Conservation (phyloP, 2,329 filamentous ascomycete genomes). For the Sarocladiaceae sp. region DNA sequence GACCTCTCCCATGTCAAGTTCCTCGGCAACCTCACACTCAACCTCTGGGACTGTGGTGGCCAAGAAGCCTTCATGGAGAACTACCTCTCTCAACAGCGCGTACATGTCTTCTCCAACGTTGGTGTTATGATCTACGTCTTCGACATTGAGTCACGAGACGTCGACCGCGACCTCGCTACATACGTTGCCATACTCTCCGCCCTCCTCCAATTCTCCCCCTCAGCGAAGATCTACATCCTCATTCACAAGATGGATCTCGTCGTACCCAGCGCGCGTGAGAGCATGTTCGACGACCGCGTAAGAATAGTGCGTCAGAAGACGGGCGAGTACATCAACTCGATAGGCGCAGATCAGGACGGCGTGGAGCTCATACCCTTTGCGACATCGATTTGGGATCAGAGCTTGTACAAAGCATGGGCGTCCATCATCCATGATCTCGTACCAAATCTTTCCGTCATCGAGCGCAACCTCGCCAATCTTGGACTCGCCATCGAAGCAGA, state of each 20-base stretch:
- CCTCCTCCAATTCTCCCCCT: constrained; percentile 75
- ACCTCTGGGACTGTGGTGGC: constrained; percentile 97
- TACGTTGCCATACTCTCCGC: constrained; percentile 90
- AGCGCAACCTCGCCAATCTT: constrained; percentile 76
- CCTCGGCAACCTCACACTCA: constrained; percentile 93
- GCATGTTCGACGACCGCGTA: constrained; percentile 81
- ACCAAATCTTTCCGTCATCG: constrained; percentile 87
- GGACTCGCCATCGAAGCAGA: constrained; percentile 86
- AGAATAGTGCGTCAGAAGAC: constrained; percentile 73
- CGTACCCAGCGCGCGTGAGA: constrained; percentile 70
- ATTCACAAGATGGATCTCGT: constrained; percentile 99
- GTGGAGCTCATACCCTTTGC: constrained; percentile 82
- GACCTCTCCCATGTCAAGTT: constrained; percentile 99
- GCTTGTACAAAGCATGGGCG: constrained; percentile 96
- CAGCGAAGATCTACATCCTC: constrained; percentile 85
- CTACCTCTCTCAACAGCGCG: constrained; percentile 91
- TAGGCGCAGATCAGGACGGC: constrained; percentile 24
- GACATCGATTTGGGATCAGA: constrained; percentile 98
- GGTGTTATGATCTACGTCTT: constrained; percentile 99
- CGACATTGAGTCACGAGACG: constrained; percentile 94
- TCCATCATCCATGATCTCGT: constrained; percentile 97
- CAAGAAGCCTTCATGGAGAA: constrained; percentile 99
- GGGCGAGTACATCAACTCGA: constrained; percentile 41
- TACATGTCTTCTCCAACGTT: constrained; percentile 94
- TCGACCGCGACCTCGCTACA: constrained; percentile 86